Evolutionary conservation across 176 grass and related monocot species (phyloP).

Genomic region (Panicum miliaceum): DNA sequence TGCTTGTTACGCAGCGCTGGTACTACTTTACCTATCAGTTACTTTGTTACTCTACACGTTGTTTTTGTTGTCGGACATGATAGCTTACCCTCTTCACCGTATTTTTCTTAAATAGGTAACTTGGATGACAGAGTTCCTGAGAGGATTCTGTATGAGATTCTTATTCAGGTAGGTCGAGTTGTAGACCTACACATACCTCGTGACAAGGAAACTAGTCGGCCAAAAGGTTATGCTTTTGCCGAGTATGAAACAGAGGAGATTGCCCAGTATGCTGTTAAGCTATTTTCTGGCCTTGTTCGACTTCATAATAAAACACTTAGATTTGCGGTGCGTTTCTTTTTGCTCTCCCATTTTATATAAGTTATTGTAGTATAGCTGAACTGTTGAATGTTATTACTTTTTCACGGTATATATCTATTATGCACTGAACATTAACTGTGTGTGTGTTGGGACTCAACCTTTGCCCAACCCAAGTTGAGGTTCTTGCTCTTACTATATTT

Average conservation of each 20-base stretch:
- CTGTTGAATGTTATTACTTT: neutral
- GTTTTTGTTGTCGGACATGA: neutral
- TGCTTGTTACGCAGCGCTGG: neutral
- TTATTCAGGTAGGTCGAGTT: conserved; percentile 92
- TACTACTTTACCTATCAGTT: neutral
- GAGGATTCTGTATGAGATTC: conserved; percentile 90
- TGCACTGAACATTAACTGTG: neutral
- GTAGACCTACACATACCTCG: conserved; percentile 93
- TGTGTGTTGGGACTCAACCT: neutral
- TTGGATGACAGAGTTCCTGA: conserved; percentile 95
- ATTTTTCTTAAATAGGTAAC: conserved; percentile 78
- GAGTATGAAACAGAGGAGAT: conserved; percentile 94
- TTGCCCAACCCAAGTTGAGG: neutral
- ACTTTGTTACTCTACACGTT: conserved; percentile 14
- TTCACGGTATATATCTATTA: conserved; percentile 6
- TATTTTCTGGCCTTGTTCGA: conserved; percentile 91
- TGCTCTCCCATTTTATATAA: conserved; percentile 26
- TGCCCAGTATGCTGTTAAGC: conserved; percentile 94
- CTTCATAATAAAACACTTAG: conserved; percentile 87
- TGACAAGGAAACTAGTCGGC: conserved; percentile 92
- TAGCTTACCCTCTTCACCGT: neutral
- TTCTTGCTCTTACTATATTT: conserved; percentile 4
- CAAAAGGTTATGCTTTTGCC: conserved; percentile 95
- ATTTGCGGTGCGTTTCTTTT: conserved; percentile 92
- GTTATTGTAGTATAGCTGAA: neutral